A percentile compares a stretch with the other conserved stretches of the same genome.
Conservation (phyloP, 305 asterid species). For the Fraxinus xanthoxyloides region DNA sequence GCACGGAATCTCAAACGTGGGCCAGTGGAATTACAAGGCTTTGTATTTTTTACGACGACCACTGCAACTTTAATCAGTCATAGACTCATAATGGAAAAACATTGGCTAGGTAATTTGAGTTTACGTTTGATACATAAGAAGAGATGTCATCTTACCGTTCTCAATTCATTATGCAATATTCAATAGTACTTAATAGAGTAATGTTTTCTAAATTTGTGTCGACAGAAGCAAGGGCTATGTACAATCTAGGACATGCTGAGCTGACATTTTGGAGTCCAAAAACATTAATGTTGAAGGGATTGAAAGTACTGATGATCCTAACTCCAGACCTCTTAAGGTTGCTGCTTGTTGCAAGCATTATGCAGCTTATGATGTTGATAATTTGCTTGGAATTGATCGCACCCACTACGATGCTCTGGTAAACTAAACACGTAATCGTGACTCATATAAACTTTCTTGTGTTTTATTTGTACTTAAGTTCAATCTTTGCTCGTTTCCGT, state of each 20-base stretch:
- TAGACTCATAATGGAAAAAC: conserved; percentile 36
- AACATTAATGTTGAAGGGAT: conserved; percentile 33
- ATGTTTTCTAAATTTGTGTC: conserved; percentile 19
- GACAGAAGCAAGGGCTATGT: conserved; percentile 47
- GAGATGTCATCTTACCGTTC: not conserved
- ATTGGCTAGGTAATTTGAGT: conserved; percentile 29
- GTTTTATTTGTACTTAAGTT: not conserved
- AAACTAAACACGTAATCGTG: not conserved
- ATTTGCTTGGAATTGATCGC: conserved; percentile 35
- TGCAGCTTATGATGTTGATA: conserved; percentile 39
- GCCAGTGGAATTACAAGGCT: conserved; percentile 12
- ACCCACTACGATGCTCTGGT: conserved; percentile 21
- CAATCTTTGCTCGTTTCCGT: not conserved
- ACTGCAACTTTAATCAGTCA: conserved; percentile 33
- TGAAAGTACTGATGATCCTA: conserved; percentile 9
- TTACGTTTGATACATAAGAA: not conserved
- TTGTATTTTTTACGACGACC: conserved; percentile 25
- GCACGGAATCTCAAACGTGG: conserved; percentile 34
- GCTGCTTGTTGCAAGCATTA: conserved; percentile 43
- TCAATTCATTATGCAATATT: not conserved
- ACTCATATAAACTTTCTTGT: not conserved
- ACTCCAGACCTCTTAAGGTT: conserved; percentile 36
- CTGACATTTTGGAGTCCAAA: conserved; percentile 50
- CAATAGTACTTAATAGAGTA: not conserved
- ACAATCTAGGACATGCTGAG: conserved; percentile 39